These are phyloP conservation scores for Cyamopsis tetragonoloba DNA, from an alignment of 306 rosid species.

Conservation along the genomic window DNA sequence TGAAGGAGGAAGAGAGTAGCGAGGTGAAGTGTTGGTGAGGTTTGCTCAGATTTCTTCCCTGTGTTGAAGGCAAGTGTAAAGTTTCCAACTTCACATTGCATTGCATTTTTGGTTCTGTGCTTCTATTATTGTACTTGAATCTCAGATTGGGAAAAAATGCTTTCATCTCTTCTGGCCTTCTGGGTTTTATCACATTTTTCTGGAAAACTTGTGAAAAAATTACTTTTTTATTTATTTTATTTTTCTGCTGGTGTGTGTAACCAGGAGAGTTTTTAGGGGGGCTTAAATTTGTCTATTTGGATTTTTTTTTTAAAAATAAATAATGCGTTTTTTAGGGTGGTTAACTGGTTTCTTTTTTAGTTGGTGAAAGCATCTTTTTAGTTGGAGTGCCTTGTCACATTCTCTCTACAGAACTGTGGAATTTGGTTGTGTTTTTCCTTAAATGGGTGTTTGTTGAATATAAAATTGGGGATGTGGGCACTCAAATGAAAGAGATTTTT, in stretches of 20 bases:
- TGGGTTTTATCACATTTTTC: conserved; percentile 25
- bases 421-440: conserved; percentile 17
- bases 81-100: conserved; percentile 32
- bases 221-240: neutral
- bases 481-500: conserved; percentile 22
- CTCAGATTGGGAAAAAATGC: conserved; percentile 47
- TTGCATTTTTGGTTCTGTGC: neutral
- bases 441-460: conserved; percentile 45
- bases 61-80: conserved; percentile 41
- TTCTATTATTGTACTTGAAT: conserved; percentile 42
- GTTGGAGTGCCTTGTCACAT: conserved; percentile 22
- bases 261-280: neutral
- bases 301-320: neutral
- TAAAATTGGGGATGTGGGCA: conserved; percentile 38
- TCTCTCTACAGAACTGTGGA: conserved; percentile 22
- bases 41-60: conserved; percentile 46
- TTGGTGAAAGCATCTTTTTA: conserved; percentile 32
- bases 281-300: conserved; percentile 8
- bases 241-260: conserved; percentile 14
- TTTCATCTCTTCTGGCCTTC: conserved; percentile 31
- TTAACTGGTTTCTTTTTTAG: conserved; percentile 30
- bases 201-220: neutral
- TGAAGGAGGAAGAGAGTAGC: conserved; percentile 16
- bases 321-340: neutral
- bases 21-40: conserved; percentile 38